These are phyloP conservation scores for Pseudocercospora eumusae DNA, from an alignment of 2,329 filamentous ascomycete species.

Conservation along the genomic window DNA sequence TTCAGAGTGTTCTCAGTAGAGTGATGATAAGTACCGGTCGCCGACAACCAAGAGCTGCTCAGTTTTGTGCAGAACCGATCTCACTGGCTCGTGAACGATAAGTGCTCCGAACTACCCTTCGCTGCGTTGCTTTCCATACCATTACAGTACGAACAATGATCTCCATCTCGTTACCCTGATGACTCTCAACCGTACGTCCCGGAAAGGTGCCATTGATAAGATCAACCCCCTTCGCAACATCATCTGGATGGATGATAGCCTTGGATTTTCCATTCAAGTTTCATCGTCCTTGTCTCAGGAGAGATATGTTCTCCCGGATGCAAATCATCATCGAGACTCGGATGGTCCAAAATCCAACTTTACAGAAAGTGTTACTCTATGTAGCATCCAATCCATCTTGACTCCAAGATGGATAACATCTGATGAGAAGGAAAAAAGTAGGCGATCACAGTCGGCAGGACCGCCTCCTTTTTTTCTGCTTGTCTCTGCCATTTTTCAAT, in stretches of 20 bases:
- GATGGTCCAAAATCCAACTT: constrained; percentile 5
- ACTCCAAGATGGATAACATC: background rate
- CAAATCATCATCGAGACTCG: constrained; percentile 9
- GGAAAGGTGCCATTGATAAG: constrained; percentile 55
- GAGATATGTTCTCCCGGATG: constrained; percentile 22
- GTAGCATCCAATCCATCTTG: background rate
- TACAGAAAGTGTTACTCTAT: background rate
- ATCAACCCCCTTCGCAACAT: constrained; percentile 51
- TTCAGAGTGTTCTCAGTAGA: constrained; percentile 44
- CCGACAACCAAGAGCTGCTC: constrained; percentile 50
- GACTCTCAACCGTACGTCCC: constrained; percentile 52
- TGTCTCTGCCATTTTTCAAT: background rate
- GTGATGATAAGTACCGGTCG: constrained; percentile 54
- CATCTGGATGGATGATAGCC: constrained; percentile 41
- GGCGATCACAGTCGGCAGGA: background rate
- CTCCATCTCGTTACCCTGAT: constrained; percentile 48
- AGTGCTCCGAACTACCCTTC: constrained; percentile 53
- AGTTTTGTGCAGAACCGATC: constrained; percentile 33
- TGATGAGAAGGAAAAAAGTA: constrained; percentile 2
- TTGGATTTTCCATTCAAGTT: constrained; percentile 22
- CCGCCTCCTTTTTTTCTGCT: constrained; percentile 5
- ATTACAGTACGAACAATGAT: constrained; percentile 53
- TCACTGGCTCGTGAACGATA: constrained; percentile 46
- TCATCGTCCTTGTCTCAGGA: constrained; percentile 18
- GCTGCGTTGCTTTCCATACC: constrained; percentile 46